A percentile compares a stretch with the other conserved stretches of the same genome.
Evolutionary conservation across 2,329 filamentous ascomycete genomes (phyloP).

Genomic region (Xylariales sp.): DNA sequence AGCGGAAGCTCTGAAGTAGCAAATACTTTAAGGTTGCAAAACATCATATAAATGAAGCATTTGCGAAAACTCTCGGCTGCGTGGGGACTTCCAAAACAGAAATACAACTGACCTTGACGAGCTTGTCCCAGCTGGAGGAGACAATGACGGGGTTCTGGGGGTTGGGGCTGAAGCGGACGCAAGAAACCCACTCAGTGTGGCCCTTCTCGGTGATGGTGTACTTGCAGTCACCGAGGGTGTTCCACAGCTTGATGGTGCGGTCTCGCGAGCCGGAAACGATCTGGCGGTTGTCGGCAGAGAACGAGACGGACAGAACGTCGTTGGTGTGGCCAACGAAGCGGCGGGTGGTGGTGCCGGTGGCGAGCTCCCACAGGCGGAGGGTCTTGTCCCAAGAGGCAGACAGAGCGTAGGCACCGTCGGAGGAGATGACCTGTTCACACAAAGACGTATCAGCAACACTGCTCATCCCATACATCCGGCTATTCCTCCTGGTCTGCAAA

Average conservation of each 20-base stretch:
- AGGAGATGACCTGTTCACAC: conserved; percentile 83
- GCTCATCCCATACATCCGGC: conserved; percentile 8
- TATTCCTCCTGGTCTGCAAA: no score
- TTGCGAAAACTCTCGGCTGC: neutral
- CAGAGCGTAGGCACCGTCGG: conserved; percentile 97
- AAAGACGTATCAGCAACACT: conserved; percentile 24
- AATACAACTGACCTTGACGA: conserved; percentile 89
- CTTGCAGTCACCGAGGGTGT: conserved; percentile 99
- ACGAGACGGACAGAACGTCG: conserved; percentile 98
- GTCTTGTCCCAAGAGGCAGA: conserved; percentile 99
- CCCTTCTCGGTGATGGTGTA: conserved; percentile 99
- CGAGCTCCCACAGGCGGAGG: conserved; percentile 98
- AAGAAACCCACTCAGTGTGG: conserved; percentile 99
- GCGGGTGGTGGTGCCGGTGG: conserved; percentile 93
- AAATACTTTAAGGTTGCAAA: conserved; percentile 92
- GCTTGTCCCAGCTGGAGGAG: conserved; percentile 98
- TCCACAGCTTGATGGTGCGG: conserved; percentile 99
- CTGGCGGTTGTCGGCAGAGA: conserved; percentile 99
- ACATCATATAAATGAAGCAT: conserved; percentile 70
- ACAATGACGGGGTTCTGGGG: conserved; percentile 99
- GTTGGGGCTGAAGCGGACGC: conserved; percentile 99
- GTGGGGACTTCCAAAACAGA: conserved; percentile 5
- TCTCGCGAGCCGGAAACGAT: conserved; percentile 98
- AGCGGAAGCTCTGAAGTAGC: conserved; percentile 99
- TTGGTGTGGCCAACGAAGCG: conserved; percentile 99